These are phyloP conservation scores for Magnusiomyces tetraspermus DNA, from an alignment of 1,139 yeast genomes.

Conservation along the genomic window DNA sequence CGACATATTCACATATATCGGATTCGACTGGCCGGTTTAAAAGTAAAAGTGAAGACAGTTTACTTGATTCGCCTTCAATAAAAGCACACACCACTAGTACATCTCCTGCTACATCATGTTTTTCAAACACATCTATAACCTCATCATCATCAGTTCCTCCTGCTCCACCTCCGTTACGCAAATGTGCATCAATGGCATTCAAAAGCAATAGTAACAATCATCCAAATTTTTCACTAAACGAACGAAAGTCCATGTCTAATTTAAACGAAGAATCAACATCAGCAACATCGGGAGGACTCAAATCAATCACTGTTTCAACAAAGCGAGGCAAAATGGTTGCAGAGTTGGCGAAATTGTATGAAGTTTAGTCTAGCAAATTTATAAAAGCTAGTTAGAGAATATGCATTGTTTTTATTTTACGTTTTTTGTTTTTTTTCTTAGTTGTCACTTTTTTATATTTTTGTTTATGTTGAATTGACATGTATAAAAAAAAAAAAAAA, in stretches of 20 bases:
- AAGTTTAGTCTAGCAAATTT: constrained; percentile 13
- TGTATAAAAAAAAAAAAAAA: too few relatives aligned
- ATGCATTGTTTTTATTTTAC: too few relatives aligned
- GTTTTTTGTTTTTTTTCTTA: too few relatives aligned
- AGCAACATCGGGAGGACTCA: not conserved
- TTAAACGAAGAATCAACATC: not conserved
- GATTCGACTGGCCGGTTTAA: not conserved
- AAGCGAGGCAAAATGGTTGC: constrained; percentile 29
- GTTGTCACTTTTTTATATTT: too few relatives aligned
- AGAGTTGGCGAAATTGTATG: constrained; percentile 29
- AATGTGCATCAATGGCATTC: constrained; percentile 11
- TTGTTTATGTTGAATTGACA: not conserved
- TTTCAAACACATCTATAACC: not conserved
- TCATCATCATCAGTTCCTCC: constrained; percentile 1
- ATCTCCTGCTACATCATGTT: too few relatives aligned
- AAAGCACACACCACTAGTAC: too few relatives aligned
- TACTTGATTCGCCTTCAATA: too few relatives aligned
- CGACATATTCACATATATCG: not conserved
- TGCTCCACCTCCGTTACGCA: constrained; percentile 9
- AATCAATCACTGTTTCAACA: constrained; percentile 13
- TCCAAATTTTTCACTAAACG: not conserved
- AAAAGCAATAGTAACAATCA: not conserved
- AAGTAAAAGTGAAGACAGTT: not conserved
- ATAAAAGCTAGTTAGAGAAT: not conserved
- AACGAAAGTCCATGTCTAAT: constrained; percentile 5